Base-by-base conservation (phyloP, 768 basidiomycete species). In the Mycena albidolilacea region DNA sequence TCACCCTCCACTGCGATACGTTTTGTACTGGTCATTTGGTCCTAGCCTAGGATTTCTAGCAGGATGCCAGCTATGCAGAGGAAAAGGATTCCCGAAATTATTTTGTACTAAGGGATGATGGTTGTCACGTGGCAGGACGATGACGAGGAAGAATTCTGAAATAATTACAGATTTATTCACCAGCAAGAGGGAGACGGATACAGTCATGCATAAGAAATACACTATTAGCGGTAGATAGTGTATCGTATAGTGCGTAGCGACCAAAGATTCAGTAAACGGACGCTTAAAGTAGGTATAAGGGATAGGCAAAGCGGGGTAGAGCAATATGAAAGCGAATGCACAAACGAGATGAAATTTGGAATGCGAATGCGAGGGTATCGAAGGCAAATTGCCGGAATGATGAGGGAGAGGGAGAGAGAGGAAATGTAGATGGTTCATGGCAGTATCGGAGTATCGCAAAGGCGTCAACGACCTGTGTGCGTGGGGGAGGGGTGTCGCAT, bases 1-100 rank as follows among this genome's bases (percentile, higher is more conserved):
- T 66, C 23, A 73, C 72, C 72, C 68, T 73, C 72, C 1, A 73
- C 57, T 30, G 68, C 71, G 55, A 73, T 61, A 50, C 75, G 64
- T 60, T 69, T 75, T 58, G 68, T 65, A 37, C 38, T 61, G 37
- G 72, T 35, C 72, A 73, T 73, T 41, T 21, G 41, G 35, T 38
- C 19, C 44, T 21, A 35, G 50, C 57, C 71, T 5, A 21, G 17
- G 14, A 30, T 54, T 1, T 35, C 67, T 55, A 60, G 63, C 41
- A 54, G 41, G 37, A 14, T 44, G 41, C 48, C 19, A 65, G 72
- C 15, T n/a, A 43, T 59, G 57, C 65, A 66, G n/a, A 54, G 35
- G 52, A 54, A 43, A 48, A 44, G 38, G 10, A 62, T 41, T 30
- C 43, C 1, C 9, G 54, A 64, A 64, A 43, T 64, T 21, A 44